These are phyloP conservation scores for Coccinonectria pachysandricola DNA, from an alignment of 2,329 filamentous ascomycete species.

Conservation along the genomic window DNA sequence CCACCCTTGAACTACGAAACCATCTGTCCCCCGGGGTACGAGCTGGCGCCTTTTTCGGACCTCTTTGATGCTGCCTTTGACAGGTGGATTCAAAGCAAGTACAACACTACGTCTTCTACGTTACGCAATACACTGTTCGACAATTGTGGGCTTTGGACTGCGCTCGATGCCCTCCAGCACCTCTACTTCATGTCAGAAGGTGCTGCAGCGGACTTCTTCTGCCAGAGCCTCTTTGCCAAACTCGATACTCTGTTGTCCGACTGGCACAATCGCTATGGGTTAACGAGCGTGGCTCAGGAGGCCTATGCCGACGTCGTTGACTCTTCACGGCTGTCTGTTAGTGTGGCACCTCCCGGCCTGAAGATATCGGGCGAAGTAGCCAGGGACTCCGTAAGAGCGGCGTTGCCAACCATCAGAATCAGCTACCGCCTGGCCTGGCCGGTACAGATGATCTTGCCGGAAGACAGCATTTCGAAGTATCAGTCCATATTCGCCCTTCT, in stretches of 20 bases:
- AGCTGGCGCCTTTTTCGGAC: slow-evolving; percentile 60
- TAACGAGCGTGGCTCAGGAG: slow-evolving; percentile 68
- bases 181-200: slow-evolving; percentile 74
- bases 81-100: slow-evolving; percentile 66
- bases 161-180: slow-evolving; percentile 56
- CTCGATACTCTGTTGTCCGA: slow-evolving; percentile 49
- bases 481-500: slow-evolving; percentile 65
- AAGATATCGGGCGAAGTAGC: slow-evolving; percentile 34
- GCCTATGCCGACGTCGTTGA: slow-evolving; percentile 54
- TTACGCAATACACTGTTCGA: slow-evolving; percentile 58
- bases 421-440: slow-evolving; percentile 59
- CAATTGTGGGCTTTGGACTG: slow-evolving; percentile 54
- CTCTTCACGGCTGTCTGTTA: slow-evolving; percentile 51
- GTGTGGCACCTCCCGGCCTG: slow-evolving; percentile 31
- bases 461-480: slow-evolving; percentile 54
- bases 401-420: slow-evolving; percentile 53
- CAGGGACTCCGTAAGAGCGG: slow-evolving; percentile 44
- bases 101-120: slow-evolving; percentile 56
- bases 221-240: slow-evolving; percentile 61
- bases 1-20: slow-evolving; percentile 45
- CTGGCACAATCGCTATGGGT: slow-evolving; percentile 74
- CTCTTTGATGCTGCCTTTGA: slow-evolving; percentile 63
- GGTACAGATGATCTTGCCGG: slow-evolving; percentile 61
- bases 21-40: slow-evolving; percentile 38
- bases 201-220: slow-evolving; percentile 53